phyloP scores from a whole-genome alignment of 2,329 filamentous ascomycete genomes.

The Verticillium tricorpus region DNA sequence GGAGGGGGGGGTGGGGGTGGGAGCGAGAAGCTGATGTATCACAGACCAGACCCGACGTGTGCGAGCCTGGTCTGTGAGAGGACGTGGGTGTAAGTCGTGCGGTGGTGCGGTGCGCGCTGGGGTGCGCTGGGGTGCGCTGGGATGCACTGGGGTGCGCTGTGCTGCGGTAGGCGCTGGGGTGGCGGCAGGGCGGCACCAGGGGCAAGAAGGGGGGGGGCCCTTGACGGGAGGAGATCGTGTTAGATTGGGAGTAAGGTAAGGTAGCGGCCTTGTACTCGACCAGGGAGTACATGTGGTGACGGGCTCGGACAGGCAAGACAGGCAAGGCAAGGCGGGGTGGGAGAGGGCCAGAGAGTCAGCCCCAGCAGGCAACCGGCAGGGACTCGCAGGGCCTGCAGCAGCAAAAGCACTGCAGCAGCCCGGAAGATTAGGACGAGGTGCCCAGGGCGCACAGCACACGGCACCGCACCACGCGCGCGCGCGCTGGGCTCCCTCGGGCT shows the following conservation, averaged over 20 bases:
- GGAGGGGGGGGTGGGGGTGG: not conserved
- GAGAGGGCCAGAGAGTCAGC: not conserved
- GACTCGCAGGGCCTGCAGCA: not conserved
- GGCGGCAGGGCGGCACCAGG: constrained; percentile 10
- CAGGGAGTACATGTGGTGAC: constrained; percentile 13
- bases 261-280: constrained; percentile 9
- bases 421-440: not conserved
- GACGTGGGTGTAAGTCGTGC: constrained; percentile 8
- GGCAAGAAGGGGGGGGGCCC: constrained; percentile 1
- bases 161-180: not conserved
- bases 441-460: not conserved
- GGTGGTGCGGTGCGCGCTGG: not conserved
- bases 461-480: not conserved
- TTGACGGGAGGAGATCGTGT: constrained; percentile 13
- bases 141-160: not conserved
- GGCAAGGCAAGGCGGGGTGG: not conserved
- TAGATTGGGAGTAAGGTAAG: constrained; percentile 8
- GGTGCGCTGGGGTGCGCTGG: not conserved
- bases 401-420: not conserved
- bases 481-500: not conserved
- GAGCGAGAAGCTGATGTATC: constrained; percentile 6
- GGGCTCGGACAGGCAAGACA: not conserved
- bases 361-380: not conserved
- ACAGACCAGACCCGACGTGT: constrained; percentile 7
- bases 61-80: constrained; percentile 9